These are phyloP conservation scores for Marasmius sp. DNA, from an alignment of 1,284 basidiomycete genomes.

Conservation along the genomic window DNA sequence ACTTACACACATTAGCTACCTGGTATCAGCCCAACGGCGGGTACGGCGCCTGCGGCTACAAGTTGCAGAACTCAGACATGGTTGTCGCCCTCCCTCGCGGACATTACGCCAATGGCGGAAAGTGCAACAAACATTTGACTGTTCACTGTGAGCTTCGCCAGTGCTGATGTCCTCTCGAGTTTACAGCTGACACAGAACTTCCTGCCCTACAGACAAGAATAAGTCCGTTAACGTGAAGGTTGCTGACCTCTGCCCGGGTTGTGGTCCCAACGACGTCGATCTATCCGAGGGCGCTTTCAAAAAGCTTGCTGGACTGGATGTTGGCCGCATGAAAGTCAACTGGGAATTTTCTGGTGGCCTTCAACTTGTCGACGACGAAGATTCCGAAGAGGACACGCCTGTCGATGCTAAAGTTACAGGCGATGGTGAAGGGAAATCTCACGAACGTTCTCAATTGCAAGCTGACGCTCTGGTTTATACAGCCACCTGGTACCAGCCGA, in stretches of 20 bases:
- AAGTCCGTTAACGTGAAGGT: constrained; percentile 31
- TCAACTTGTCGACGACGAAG: background rate
- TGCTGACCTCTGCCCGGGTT: constrained; percentile 23
- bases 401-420: background rate
- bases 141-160: background rate
- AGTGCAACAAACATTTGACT: background rate
- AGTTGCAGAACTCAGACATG: background rate
- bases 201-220: constrained; percentile 23
- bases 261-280: constrained; percentile 34
- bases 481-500: background rate
- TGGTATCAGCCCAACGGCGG: background rate
- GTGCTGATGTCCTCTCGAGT: background rate
- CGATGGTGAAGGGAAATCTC: background rate
- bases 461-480: background rate
- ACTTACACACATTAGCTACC: background rate
- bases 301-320: constrained; percentile 27
- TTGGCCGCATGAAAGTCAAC: constrained; percentile 20
- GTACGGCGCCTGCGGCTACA: background rate
- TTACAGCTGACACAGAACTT: background rate
- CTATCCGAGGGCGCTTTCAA: constrained; percentile 34
- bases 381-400: background rate
- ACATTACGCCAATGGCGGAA: background rate
- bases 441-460: background rate
- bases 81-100: background rate
- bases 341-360: constrained; percentile 6